Percentiles rank a stretch among this genome's conserved stretches.
These are phyloP conservation scores for Backusella sp. DNA, from an alignment of 192 early-diverging fungal genomes.

Conservation along the genomic window DNA sequence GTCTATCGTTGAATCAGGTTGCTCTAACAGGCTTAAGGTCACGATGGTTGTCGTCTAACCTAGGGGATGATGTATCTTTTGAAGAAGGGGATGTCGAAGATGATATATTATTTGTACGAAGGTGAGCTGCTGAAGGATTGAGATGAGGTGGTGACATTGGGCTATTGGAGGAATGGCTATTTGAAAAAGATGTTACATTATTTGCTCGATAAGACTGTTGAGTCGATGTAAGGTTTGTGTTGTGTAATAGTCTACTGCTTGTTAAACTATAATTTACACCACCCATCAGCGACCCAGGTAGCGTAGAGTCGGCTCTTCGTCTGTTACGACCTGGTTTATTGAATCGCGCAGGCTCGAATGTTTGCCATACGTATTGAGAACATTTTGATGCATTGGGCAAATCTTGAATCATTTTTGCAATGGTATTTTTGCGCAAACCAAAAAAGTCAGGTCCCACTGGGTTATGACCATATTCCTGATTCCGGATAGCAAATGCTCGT, in stretches of 20 bases:
- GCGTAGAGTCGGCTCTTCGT: slow-evolving; percentile 19
- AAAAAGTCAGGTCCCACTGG: slow-evolving; percentile 91
- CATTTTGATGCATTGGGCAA: slow-evolving; percentile 76
- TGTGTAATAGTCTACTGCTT: slow-evolving; percentile 15
- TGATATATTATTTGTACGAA: not conserved
- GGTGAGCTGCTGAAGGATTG: not conserved
- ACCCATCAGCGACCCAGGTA: slow-evolving; percentile 15
- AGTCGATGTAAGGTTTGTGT: not conserved
- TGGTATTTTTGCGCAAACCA: slow-evolving; percentile 84
- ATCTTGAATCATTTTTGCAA: slow-evolving; percentile 88
- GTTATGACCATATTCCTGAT: slow-evolving; percentile 76
- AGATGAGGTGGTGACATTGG: not conserved
- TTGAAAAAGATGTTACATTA: slow-evolving; percentile 34
- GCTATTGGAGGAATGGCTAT: slow-evolving; percentile 10
- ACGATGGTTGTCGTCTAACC: not conserved
- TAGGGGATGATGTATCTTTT: not conserved
- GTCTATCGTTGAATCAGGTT: not conserved
- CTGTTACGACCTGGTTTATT: slow-evolving; percentile 34
- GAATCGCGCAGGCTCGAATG: slow-evolving; percentile 54
- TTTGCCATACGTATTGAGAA: slow-evolving; percentile 67
- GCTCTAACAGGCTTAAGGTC: slow-evolving; percentile 1
- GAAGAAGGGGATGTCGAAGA: not conserved
- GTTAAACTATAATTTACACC: slow-evolving; percentile 34
- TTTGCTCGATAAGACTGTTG: slow-evolving; percentile 4
- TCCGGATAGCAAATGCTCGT: slow-evolving; percentile 73